Evolutionary conservation across 1,284 basidiomycete genomes (phyloP), one percentile per base, ranked within the genome.

Genomic region (Schizopora paradoxa): DNA sequence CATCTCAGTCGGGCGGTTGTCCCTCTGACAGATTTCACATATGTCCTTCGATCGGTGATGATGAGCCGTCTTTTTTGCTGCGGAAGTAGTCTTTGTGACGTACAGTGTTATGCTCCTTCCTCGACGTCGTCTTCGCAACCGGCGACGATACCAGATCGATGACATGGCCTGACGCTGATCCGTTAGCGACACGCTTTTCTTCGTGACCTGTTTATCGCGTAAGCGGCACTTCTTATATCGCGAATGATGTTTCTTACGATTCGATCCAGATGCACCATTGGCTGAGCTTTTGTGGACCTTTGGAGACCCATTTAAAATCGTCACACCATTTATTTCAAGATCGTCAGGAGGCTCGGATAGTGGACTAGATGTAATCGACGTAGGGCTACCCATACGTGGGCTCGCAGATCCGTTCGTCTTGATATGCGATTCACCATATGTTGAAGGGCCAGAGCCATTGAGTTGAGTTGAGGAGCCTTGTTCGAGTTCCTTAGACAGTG

Each of bases 21-120:
- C 90, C 64, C 85, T 84, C 53, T 86, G 78, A 64, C 93, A 97
- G 36, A 96, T 82, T 67, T 97, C 93, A 65, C 93, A 97, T 46
- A 80, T n/a, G n/a, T n/a, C n/a, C n/a, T n/a, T n/a, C n/a, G n/a
- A n/a, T n/a, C n/a, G n/a, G n/a, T n/a, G n/a, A n/a, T n/a, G n/a
- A n/a, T n/a, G n/a, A n/a, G n/a, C n/a, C n/a, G n/a, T n/a, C n/a
- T n/a, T n/a, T n/a, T 79, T 78, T 73, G 70, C 73, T 76, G 61
- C n/a, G 5, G 14, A 19, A 14, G 13, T 44, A 23, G n/a, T n/a
- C n/a, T n/a, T n/a, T n/a, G n/a, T n/a, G n/a, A n/a, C n/a, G n/a
- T n/a, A n/a, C n/a, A n/a, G n/a, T n/a, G n/a, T n/a, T 14, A 14
- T 26, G 37, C 43, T 31, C 37, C 43, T n/a, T 21, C 33, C 22